These are phyloP conservation scores for Shiraia bambusicola DNA, from an alignment of 2,329 filamentous ascomycete genomes.

Conservation along the genomic window DNA sequence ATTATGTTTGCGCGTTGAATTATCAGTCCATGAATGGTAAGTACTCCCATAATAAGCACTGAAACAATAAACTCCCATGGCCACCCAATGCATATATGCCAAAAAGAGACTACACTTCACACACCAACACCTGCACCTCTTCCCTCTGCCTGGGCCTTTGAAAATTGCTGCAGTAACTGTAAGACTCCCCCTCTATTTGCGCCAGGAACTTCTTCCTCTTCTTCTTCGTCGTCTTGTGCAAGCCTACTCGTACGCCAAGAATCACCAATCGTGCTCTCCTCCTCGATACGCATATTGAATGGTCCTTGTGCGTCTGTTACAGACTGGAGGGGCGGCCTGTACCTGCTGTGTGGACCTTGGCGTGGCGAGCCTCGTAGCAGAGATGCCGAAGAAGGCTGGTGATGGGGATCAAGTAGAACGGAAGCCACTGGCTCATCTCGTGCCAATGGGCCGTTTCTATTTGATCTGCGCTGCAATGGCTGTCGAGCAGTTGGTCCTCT, in stretches of 20 bases:
- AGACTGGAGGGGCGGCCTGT: conserved; percentile 36
- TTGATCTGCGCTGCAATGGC: conserved; percentile 27
- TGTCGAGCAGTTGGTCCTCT: conserved; percentile 28
- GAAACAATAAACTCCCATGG: conserved; percentile 2
- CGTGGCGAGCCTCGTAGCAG: conserved; percentile 47
- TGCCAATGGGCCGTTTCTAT: conserved; percentile 20
- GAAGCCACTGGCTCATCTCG: conserved; percentile 67
- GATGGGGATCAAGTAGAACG: conserved; percentile 72
- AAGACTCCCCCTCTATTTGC: conserved; percentile 59
- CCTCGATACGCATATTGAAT: conserved; percentile 41
- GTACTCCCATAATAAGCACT: background rate
- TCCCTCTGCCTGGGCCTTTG: conserved; percentile 60
- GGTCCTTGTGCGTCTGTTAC: conserved; percentile 13
- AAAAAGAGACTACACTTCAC: conserved; percentile 10
- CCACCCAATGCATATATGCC: conserved; percentile 3
- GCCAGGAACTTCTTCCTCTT: conserved; percentile 49
- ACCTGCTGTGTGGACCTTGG: conserved; percentile 52
- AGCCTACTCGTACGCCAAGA: conserved; percentile 54
- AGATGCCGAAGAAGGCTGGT: conserved; percentile 63
- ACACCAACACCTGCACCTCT: conserved; percentile 42
- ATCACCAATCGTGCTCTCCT: conserved; percentile 63
- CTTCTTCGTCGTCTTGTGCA: conserved; percentile 50
- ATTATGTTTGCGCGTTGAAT: too few relatives aligned
- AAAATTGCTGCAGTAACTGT: conserved; percentile 67
- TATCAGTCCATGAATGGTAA: too few relatives aligned